A percentile compares a stretch with the other conserved stretches of the same genome.
phyloP scores from a whole-genome alignment of 1,139 yeast genomes.

The Kurtzmaniella quercitrusa region DNA sequence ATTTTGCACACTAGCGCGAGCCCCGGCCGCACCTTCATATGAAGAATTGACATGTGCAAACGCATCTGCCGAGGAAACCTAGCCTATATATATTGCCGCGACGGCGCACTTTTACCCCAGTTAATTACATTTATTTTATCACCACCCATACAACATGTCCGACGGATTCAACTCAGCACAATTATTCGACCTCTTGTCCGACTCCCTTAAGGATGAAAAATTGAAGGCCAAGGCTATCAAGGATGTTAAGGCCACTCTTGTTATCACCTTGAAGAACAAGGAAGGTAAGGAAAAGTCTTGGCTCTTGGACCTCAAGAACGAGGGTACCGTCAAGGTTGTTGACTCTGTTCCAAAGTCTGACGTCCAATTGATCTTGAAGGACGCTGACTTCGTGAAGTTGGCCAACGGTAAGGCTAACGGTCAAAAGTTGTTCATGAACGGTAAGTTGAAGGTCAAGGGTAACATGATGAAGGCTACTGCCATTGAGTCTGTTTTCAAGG shows the following conservation, averaged over 20 bases:
- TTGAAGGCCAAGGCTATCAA: constrained; percentile 40
- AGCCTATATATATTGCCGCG: neutral
- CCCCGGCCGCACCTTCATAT: neutral
- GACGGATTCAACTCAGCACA: constrained; percentile 50
- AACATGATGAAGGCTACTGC: constrained; percentile 87
- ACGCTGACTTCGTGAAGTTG: constrained; percentile 62
- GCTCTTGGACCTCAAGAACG: constrained; percentile 67
- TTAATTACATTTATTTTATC: neutral
- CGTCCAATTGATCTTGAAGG: constrained; percentile 62
- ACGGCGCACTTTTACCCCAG: neutral
- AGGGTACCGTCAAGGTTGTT: constrained; percentile 52
- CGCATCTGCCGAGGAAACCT: constrained; percentile 1
- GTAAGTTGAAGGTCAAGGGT: constrained; percentile 82
- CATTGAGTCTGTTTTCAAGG: constrained; percentile 68
- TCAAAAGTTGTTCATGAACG: constrained; percentile 79
- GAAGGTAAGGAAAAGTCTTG: constrained; percentile 64
- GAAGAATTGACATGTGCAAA: neutral
- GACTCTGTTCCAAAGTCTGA: constrained; percentile 55
- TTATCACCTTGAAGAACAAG: constrained; percentile 67
- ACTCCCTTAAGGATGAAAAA: constrained; percentile 37
- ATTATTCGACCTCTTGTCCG: constrained; percentile 39
- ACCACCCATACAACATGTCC: constrained; percentile 28
- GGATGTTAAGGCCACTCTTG: constrained; percentile 60
- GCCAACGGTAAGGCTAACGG: constrained; percentile 79
- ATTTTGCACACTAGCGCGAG: neutral